A percentile compares a stretch with the other conserved stretches of the same genome.
Evolutionary conservation across 1,139 yeast species (phyloP).

Genomic region (Arxiozyma bovina): DNA sequence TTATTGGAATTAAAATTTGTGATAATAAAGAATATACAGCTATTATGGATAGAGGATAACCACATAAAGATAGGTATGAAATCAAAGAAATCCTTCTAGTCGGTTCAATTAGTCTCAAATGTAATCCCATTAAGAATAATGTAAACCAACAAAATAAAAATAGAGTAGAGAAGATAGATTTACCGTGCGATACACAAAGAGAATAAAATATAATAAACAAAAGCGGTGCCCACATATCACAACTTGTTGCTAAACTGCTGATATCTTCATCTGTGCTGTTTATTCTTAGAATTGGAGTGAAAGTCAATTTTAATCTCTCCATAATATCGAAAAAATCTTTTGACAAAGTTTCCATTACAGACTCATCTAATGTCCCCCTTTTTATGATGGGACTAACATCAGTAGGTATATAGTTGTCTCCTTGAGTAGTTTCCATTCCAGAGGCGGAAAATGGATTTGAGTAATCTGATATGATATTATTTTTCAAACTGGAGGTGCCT

Average conservation of each 20-base stretch:
- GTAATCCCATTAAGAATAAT: constrained; percentile 25
- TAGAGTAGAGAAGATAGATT: constrained; percentile 24
- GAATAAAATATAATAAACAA: constrained; percentile 26
- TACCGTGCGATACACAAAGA: constrained; percentile 24
- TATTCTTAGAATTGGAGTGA: not conserved
- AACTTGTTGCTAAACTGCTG: constrained; percentile 2
- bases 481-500: not conserved
- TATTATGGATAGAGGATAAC: constrained; percentile 30
- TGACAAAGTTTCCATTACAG: constrained; percentile 22
- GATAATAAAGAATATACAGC: constrained; percentile 22
- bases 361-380: constrained; percentile 31
- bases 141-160: constrained; percentile 27
- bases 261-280: constrained; percentile 11
- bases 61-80: constrained; percentile 26
- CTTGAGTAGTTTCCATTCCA: constrained; percentile 1
- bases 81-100: constrained; percentile 21
- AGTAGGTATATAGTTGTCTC: not conserved
- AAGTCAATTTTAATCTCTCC: constrained; percentile 14
- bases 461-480: not conserved
- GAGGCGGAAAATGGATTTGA: constrained; percentile 1
- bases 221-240: constrained; percentile 31
- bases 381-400: not conserved
- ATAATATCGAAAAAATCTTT: constrained; percentile 30
- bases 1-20: constrained; percentile 21
- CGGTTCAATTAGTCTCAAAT: constrained; percentile 23